Evolutionary conservation across 495 filamentous ascomycete genomes (phyloP), one percentile per base, ranked within the genome.

Genomic region (Articulospora tetracladia): DNA sequence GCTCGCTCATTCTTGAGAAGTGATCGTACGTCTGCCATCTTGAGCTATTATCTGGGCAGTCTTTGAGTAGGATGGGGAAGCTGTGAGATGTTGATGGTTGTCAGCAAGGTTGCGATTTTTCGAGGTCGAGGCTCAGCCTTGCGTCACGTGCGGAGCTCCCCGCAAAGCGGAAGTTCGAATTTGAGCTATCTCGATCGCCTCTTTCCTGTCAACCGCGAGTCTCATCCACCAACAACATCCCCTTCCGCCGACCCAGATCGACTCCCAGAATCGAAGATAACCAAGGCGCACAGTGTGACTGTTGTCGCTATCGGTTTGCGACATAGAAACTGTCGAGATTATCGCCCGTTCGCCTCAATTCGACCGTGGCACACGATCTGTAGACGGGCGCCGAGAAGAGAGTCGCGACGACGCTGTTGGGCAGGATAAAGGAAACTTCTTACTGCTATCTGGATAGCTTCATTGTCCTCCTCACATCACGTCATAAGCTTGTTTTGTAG

Each of bases 1-100:
- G 84, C 85, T 67, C 92, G 87, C 73, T 96, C 90, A 70, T 84
- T 88, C 64, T 91, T 87, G 48, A 96, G 83, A 19, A 96, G 79
- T 20, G 90, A 83, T 47, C 92, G 88, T 17, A 92, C 87, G 69
- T 96, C 91, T 61, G 91, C 83, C 92, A 96, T 96, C 49, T 22
- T 8, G 39, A 36, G 20, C 19, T 23, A 25, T 36, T 27, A 28
- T 2, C 17, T 17, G 22, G 57, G n/a, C 3, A 19, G 17, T 13
- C 13, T 32, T 32, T 13, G 4, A 13, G 30, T 32, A 26, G 15
- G 22, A 0, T 55, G 7, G 24, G 34, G 13, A 1, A 22, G 23
- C 28, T 47, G 46, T 13, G 10, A 36, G 23, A 32, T 4, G 17
- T 2, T 48, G 24, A 32, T 44, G 17, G 20, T 32, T 44, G 54